Evolutionary conservation across 2,329 filamentous ascomycete species (phyloP).

Genomic region (Aspergillus calidoustus): DNA sequence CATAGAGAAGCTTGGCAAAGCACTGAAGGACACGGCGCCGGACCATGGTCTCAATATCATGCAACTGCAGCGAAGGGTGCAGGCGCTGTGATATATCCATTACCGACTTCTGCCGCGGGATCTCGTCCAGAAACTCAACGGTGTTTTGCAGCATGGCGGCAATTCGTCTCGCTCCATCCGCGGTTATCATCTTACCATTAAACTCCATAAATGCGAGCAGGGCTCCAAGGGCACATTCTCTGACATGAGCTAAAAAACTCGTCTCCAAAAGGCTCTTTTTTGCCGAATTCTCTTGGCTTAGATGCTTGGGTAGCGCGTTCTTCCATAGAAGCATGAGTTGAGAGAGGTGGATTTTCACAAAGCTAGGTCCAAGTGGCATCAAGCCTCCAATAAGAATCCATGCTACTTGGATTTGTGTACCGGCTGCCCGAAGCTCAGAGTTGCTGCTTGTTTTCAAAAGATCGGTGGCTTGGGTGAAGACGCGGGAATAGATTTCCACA

Average conservation of each 20-base stretch:
- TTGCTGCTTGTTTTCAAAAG: slow-evolving; percentile 90
- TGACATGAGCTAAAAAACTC: slow-evolving; percentile 90
- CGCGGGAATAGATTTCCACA: slow-evolving; percentile 90
- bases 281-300: slow-evolving; percentile 89
- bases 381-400: slow-evolving; percentile 97
- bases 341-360: slow-evolving; percentile 97
- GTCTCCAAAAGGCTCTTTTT: slow-evolving; percentile 84
- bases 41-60: slow-evolving; percentile 92
- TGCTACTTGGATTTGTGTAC: slow-evolving; percentile 94
- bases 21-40: slow-evolving; percentile 91
- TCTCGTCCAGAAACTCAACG: slow-evolving; percentile 80
- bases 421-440: slow-evolving; percentile 86
- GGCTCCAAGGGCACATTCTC: slow-evolving; percentile 90
- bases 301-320: slow-evolving; percentile 90
- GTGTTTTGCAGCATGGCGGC: slow-evolving; percentile 96
- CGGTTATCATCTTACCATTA: slow-evolving; percentile 87
- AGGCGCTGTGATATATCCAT: slow-evolving; percentile 86
- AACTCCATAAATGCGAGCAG: slow-evolving; percentile 92
- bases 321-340: slow-evolving; percentile 95
- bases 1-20: slow-evolving; percentile 86
- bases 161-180: slow-evolving; percentile 91
- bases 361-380: slow-evolving; percentile 96
- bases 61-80: slow-evolving; percentile 81
- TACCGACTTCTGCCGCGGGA: slow-evolving; percentile 80
- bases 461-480: slow-evolving; percentile 88